Evolutionary conservation across 2,329 filamentous ascomycete species (phyloP), one percentile per base, ranked within the genome.

Genomic region (Phyllosticta paracitricarpa): DNA sequence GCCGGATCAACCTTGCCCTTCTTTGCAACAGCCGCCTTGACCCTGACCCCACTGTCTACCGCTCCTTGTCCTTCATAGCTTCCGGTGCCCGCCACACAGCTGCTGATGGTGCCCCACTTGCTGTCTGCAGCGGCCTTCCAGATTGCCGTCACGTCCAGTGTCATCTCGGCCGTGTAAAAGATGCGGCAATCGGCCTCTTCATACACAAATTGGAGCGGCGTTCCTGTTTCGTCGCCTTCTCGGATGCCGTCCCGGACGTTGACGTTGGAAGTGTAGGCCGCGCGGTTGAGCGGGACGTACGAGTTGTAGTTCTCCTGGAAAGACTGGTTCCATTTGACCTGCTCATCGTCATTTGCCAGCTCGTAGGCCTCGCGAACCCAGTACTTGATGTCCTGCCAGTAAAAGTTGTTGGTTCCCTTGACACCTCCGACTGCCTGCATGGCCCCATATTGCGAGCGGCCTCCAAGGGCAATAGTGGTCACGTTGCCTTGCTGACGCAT

Each of bases 371-470:
- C 61, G 28, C 66, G 58, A 9, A 68, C 71, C 3, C 64, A 60
- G 19, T 63, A 51, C 57, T 73, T 70, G n/a, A 75, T 71, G 62
- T 66, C 72, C 19, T 62, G 64, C 59, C 66, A 73, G n/a, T 65
- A 62, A 54, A 67, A 73, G 62, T 73, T 71, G 67, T 75, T 75
- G 52, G 70, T 68, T 9, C 82, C 82, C 69, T 83, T 82, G 64
- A 80, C 76, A 14, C 81, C 81, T 53, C 80, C 81, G 2, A 83
- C 75, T 22, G 79, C 80, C 68, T 84, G 82, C 61, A 83, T 83
- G 1, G 73, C 72, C 1, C 79, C 78, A 35, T 72, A 66, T 56
- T 75, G 75, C 35, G 69, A 71, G 54, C 74, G 73, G 24, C 82
- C 82, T 26, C 82, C 82, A 62, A 83, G 73, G 5, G 78, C 80